A percentile compares a stretch with the other conserved stretches of the same genome.
These are phyloP conservation scores for Curvularia eragrostidis DNA, from an alignment of 2,329 filamentous ascomycete species.

Conservation along the genomic window DNA sequence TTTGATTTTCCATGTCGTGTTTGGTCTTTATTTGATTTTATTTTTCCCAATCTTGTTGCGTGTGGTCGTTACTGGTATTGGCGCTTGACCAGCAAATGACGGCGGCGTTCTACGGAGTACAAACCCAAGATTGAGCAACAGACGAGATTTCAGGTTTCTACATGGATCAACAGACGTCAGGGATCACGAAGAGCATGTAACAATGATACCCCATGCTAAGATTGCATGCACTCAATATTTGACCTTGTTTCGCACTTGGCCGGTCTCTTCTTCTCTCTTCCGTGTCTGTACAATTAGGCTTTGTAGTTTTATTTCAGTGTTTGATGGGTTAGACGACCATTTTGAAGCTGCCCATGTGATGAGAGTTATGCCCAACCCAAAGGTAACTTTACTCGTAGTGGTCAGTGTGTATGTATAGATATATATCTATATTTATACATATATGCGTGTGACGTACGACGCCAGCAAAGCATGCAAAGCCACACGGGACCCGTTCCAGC, in stretches of 20 bases:
- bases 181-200: conserved; percentile 21
- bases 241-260: conserved; percentile 8
- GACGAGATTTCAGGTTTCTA: conserved; percentile 18
- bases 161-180: conserved; percentile 20
- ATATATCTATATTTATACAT: no score
- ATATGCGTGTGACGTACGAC: conserved; percentile 1
- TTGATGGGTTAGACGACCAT: conserved; percentile 1
- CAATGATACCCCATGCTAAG: conserved; percentile 22
- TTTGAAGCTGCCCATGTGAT: not conserved
- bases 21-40: not conserved
- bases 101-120: conserved; percentile 18
- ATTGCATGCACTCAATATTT: conserved; percentile 16
- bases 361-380: not conserved
- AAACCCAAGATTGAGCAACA: conserved; percentile 21
- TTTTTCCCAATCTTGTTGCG: not conserved
- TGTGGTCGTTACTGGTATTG: not conserved
- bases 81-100: conserved; percentile 3
- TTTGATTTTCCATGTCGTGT: not conserved
- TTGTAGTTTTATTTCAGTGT: conserved; percentile 3
- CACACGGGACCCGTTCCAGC: conserved; percentile 6
- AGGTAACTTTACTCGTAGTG: not conserved
- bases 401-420: no score
- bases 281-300: conserved; percentile 14
- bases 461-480: conserved; percentile 19
- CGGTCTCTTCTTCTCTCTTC: conserved; percentile 3